These are phyloP conservation scores for Isabelozyma heimii DNA, from an alignment of 805 yeast genomes.

Conservation along the genomic window DNA sequence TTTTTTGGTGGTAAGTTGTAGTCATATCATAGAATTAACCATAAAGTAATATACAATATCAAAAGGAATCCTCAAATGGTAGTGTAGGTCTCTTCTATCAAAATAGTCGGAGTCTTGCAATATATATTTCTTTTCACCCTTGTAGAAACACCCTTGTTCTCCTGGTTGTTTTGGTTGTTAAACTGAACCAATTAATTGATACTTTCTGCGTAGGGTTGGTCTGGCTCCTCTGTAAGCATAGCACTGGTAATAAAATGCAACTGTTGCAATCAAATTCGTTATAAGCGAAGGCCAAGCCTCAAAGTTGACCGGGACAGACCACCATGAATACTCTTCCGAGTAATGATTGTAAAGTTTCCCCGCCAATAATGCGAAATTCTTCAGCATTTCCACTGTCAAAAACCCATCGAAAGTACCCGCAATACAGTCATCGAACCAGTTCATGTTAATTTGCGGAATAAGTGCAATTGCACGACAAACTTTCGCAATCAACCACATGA, in stretches of 20 bases:
- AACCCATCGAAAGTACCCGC: conserved; percentile 9
- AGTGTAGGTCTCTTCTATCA: too few relatives aligned
- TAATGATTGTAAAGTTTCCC: conserved; percentile 5
- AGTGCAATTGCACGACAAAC: conserved; percentile 19
- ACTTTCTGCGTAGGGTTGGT: neutral
- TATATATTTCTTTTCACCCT: too few relatives aligned
- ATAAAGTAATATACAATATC: too few relatives aligned
- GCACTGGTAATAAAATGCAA: neutral
- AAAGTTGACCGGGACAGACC: conserved; percentile 17
- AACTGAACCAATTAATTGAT: neutral
- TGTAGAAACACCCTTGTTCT: too few relatives aligned
- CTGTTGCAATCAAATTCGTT: neutral
- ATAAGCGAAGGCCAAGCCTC: conserved; percentile 10
- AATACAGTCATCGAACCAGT: conserved; percentile 33
- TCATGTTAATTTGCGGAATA: conserved; percentile 41
- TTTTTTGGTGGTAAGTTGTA: conserved; percentile 46
- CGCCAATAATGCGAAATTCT: conserved; percentile 1
- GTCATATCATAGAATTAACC: neutral
- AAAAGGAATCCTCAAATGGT: too few relatives aligned
- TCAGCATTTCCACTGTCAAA: neutral
- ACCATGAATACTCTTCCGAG: conserved; percentile 9
- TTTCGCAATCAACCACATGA: conserved; percentile 34
- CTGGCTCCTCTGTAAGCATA: neutral
- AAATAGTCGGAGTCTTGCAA: too few relatives aligned
- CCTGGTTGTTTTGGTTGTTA: neutral